These are phyloP conservation scores for Teratosphaeriaceae sp. DNA, from an alignment of 2,329 filamentous ascomycete genomes.

Conservation along the genomic window DNA sequence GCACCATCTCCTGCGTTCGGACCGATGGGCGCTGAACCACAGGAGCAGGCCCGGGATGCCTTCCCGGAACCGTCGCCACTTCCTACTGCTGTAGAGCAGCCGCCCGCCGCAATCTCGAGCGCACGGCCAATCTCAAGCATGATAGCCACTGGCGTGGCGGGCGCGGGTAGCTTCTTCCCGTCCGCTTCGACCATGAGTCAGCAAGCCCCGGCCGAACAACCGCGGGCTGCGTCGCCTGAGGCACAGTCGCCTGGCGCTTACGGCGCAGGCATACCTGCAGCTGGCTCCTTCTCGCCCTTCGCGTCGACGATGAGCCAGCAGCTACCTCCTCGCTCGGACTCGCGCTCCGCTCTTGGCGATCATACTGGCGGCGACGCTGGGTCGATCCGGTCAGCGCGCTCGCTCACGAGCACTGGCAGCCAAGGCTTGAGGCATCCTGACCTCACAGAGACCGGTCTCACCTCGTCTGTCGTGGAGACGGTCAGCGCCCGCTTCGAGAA, in stretches of 20 bases:
- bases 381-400: conserved; percentile 83
- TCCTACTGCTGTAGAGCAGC: neutral
- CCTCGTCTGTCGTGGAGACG: conserved; percentile 84
- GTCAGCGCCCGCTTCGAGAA: conserved; percentile 80
- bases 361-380: conserved; percentile 73
- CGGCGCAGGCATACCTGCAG: conserved; percentile 14
- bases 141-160: conserved; percentile 10
- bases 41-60: neutral
- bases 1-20: neutral
- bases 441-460: conserved; percentile 70
- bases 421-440: conserved; percentile 72
- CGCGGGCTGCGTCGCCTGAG: conserved; percentile 1
- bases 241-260: conserved; percentile 16
- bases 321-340: conserved; percentile 26
- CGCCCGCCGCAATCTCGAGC: neutral
- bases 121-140: neutral
- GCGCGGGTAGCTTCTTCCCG: conserved; percentile 23
- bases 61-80: neutral
- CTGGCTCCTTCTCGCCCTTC: conserved; percentile 25
- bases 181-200: conserved; percentile 12
- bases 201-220: conserved; percentile 1
- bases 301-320: conserved; percentile 15
- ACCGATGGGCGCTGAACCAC: neutral
- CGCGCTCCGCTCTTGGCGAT: conserved; percentile 28
- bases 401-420: conserved; percentile 59